phyloP scores from a whole-genome alignment of 257 asterid species.

The Hygrophila difformis region DNA sequence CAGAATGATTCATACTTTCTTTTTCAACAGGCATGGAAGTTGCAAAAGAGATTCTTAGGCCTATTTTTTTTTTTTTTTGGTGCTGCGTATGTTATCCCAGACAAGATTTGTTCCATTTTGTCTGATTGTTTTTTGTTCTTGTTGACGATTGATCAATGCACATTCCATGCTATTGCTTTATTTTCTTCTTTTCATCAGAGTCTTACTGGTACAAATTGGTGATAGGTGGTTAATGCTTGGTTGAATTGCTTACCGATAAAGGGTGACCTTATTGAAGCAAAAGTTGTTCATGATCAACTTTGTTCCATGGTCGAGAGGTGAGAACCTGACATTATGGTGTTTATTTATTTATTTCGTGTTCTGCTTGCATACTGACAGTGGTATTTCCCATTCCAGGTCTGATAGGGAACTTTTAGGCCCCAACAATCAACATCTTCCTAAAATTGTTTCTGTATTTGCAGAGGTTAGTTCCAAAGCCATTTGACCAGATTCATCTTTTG shows the following conservation, averaged over 20 bases:
- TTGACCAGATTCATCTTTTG: not conserved
- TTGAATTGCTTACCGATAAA: conserved; percentile 86
- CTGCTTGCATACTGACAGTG: conserved; percentile 2
- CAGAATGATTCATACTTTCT: too few relatives aligned
- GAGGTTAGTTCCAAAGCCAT: conserved; percentile 59
- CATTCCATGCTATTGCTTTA: not conserved
- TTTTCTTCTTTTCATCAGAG: not conserved
- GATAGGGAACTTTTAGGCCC: conserved; percentile 83
- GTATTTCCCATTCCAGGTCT: conserved; percentile 43
- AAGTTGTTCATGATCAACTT: conserved; percentile 90
- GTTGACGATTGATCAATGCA: not conserved
- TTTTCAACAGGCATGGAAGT: too few relatives aligned
- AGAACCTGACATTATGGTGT: conserved; percentile 4
- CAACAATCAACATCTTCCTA: conserved; percentile 82
- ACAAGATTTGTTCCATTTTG: too few relatives aligned
- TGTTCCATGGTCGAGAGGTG: conserved; percentile 95
- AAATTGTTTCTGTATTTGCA: conserved; percentile 85
- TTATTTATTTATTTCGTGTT: conserved; percentile 6
- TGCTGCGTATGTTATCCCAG: too few relatives aligned
- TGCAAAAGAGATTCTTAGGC: too few relatives aligned
- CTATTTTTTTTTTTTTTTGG: too few relatives aligned
- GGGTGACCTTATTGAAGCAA: conserved; percentile 86
- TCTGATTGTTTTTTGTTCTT: not conserved
- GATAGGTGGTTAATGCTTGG: conserved; percentile 93
- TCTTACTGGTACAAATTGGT: conserved; percentile 13